Percentiles rank a stretch among this genome's conserved stretches.
Conservation (phyloP, 2,329 filamentous ascomycete genomes). For the Sarocladium brachiariae region DNA sequence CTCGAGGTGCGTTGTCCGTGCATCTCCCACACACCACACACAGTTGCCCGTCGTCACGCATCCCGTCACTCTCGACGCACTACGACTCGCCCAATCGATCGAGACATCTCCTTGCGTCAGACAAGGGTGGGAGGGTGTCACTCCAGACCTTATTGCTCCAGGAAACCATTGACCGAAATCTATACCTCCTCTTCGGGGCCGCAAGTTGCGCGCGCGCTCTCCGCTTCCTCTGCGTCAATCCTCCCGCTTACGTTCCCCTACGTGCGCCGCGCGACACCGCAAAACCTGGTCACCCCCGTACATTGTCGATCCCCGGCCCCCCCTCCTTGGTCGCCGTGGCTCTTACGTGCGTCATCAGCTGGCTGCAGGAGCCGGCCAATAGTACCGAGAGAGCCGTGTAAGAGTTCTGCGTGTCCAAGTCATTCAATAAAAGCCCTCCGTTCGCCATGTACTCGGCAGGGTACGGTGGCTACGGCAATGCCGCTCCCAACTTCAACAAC, state of each 20-base stretch:
- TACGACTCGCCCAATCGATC: slow-evolving; percentile 3
- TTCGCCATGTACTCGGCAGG: slow-evolving; percentile 47
- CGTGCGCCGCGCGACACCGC: neutral
- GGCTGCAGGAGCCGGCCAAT: neutral
- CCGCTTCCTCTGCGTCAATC: neutral
- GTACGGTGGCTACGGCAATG: slow-evolving; percentile 49
- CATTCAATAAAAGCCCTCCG: neutral
- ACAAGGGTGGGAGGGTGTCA: slow-evolving; percentile 5
- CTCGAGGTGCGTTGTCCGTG: slow-evolving; percentile 8
- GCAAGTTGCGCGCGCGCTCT: neutral
- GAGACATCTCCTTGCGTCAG: slow-evolving; percentile 5
- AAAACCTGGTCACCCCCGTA: slow-evolving; percentile 2
- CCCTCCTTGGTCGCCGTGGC: neutral
- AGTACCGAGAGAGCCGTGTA: neutral
- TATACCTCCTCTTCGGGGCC: neutral
- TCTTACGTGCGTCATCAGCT: slow-evolving; percentile 1
- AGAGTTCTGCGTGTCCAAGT: too few species aligned
- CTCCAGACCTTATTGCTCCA: neutral
- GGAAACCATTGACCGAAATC: neutral
- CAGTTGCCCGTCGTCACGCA: neutral
- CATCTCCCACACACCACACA: neutral
- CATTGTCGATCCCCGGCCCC: slow-evolving; percentile 4
- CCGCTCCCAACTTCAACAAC: slow-evolving; percentile 45
- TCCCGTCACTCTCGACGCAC: neutral
- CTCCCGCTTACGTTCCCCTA: neutral